Percentiles rank a stretch among this genome's conserved stretches.
Evolutionary conservation across 2,329 filamentous ascomycete species (phyloP).

Genomic region (Passalora sequoiae): DNA sequence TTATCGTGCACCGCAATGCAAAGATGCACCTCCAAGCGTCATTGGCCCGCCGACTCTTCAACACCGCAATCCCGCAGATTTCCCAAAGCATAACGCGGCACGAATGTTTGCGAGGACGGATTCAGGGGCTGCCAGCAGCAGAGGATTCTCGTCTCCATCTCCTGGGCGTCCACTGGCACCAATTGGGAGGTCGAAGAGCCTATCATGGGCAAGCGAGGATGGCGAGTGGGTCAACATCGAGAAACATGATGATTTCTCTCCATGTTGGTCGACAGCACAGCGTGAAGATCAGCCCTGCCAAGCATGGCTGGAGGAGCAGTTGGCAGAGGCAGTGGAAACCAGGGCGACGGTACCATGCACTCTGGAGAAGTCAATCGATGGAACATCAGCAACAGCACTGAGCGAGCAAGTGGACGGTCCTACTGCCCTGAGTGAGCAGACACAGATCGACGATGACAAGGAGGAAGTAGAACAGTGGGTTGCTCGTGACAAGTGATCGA

Average conservation of each 20-base stretch:
- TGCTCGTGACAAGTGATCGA: too few relatives aligned
- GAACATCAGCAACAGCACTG: too few relatives aligned
- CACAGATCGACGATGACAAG: too few relatives aligned
- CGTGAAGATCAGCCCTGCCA: background rate
- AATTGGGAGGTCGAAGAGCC: background rate
- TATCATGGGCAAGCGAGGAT: background rate
- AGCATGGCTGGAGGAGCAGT: background rate
- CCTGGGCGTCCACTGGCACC: background rate
- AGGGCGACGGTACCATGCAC: too few relatives aligned
- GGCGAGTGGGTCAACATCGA: too few relatives aligned
- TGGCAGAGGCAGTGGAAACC: background rate
- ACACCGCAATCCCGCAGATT: background rate
- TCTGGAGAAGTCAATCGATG: background rate
- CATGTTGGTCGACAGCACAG: background rate
- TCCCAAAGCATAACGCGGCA: background rate
- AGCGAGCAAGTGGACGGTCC: too few relatives aligned
- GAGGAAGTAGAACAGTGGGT: too few relatives aligned
- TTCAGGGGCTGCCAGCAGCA: background rate
- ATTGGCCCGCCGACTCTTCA: background rate
- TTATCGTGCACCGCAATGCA: background rate
- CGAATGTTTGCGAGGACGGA: background rate
- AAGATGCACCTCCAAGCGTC: background rate
- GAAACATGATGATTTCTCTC: too few relatives aligned
- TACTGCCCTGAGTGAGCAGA: too few relatives aligned
- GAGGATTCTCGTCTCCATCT: background rate